A percentile compares a stretch with the other conserved stretches of the same genome.
These are phyloP conservation scores for Areca catechu DNA, from an alignment of 176 grass and related monocot species.

Conservation along the genomic window DNA sequence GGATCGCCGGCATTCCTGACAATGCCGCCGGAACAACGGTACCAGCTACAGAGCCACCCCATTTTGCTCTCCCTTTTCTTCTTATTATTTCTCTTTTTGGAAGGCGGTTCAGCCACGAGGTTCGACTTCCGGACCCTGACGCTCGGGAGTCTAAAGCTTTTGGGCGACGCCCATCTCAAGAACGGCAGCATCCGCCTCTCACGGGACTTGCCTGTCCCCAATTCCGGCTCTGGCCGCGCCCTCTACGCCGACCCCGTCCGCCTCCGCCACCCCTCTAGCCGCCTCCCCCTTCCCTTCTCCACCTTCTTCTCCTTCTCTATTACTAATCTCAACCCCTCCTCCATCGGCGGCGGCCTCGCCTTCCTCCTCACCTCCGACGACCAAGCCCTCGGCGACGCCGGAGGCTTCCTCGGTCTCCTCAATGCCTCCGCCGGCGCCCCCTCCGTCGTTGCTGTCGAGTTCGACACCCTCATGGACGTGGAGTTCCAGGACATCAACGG, in stretches of 20 bases:
- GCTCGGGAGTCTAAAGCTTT: slow-evolving; percentile 44
- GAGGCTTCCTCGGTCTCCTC: slow-evolving; percentile 48
- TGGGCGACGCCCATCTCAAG: slow-evolving; percentile 93
- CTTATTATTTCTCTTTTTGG: background rate
- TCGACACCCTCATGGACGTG: slow-evolving; percentile 73
- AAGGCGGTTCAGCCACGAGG: slow-evolving; percentile 1
- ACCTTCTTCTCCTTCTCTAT: slow-evolving; percentile 85
- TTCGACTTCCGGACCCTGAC: slow-evolving; percentile 84
- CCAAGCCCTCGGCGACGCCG: slow-evolving; percentile 36
- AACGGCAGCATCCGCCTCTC: slow-evolving; percentile 84
- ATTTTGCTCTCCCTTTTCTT: slow-evolving; percentile 1
- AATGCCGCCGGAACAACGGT: slow-evolving; percentile 15
- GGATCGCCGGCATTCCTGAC: background rate
- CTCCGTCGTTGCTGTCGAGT: slow-evolving; percentile 67
- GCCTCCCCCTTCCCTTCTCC: slow-evolving; percentile 47
- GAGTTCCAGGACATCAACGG: slow-evolving; percentile 70
- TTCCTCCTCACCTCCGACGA: slow-evolving; percentile 58
- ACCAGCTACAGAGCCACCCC: background rate
- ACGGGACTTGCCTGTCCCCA: slow-evolving; percentile 67
- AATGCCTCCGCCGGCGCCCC: slow-evolving; percentile 4
- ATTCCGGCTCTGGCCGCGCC: slow-evolving; percentile 53
- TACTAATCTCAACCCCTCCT: slow-evolving; percentile 48
- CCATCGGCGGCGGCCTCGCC: slow-evolving; percentile 72
- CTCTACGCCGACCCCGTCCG: slow-evolving; percentile 49
- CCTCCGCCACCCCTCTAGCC: slow-evolving; percentile 14